These are phyloP conservation scores for Lecanoromycetidae sp. DNA, from an alignment of 2,329 filamentous ascomycete genomes.

Conservation along the genomic window DNA sequence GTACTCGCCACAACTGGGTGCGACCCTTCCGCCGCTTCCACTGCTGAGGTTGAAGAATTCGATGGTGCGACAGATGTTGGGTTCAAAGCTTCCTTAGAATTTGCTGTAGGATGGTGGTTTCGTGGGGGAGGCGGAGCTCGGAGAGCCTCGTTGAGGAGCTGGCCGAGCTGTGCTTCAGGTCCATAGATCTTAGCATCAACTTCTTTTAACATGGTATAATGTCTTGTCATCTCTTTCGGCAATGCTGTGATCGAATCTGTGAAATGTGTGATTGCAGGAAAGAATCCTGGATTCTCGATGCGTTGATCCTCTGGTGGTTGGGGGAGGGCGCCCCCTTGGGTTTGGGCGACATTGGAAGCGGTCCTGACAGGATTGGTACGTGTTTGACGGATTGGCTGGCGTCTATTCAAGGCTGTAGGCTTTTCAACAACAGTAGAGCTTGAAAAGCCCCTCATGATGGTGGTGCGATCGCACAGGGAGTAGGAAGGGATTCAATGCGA, in stretches of 20 bases:
- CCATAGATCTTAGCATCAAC: slow-evolving; percentile 93
- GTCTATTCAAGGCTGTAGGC: slow-evolving; percentile 14
- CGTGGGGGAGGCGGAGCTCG: slow-evolving; percentile 25
- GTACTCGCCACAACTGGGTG: not conserved
- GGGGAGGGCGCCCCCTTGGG: slow-evolving; percentile 19
- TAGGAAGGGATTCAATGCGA: not conserved
- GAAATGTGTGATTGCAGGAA: slow-evolving; percentile 60
- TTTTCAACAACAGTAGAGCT: slow-evolving; percentile 10
- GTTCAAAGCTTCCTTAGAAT: not conserved
- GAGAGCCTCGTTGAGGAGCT: slow-evolving; percentile 55
- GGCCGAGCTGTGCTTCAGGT: slow-evolving; percentile 69
- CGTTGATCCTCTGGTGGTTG: slow-evolving; percentile 18
- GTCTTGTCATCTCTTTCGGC: slow-evolving; percentile 86
- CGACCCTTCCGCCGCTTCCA: not conserved
- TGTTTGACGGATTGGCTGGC: slow-evolving; percentile 30
- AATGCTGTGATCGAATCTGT: slow-evolving; percentile 85
- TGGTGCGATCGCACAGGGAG: slow-evolving; percentile 4
- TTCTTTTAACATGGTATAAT: slow-evolving; percentile 92
- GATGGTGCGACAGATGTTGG: slow-evolving; percentile 36
- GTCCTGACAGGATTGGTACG: slow-evolving; percentile 38
- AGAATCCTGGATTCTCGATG: slow-evolving; percentile 40
- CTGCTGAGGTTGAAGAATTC: slow-evolving; percentile 24
- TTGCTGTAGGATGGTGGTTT: not conserved
- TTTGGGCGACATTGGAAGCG: slow-evolving; percentile 33
- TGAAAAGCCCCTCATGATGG: slow-evolving; percentile 14